Percentiles rank a stretch among this genome's conserved stretches.
These are phyloP conservation scores for Xylaria curta DNA, from an alignment of 495 filamentous ascomycete genomes.

Conservation along the genomic window DNA sequence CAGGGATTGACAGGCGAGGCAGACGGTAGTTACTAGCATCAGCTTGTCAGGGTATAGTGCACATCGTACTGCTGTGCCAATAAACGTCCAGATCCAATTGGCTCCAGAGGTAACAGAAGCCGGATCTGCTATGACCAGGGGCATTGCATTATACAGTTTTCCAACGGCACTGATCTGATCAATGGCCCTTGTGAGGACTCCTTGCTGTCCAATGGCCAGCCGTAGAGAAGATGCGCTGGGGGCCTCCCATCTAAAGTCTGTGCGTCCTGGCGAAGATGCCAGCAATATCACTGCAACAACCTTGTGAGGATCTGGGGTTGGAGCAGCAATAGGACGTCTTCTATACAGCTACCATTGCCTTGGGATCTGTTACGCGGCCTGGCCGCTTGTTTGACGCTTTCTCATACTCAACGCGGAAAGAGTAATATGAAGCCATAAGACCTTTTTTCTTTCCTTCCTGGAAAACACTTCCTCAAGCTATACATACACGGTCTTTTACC, in stretches of 20 bases:
- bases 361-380: slow-evolving; percentile 24
- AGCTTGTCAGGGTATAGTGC: slow-evolving; percentile 23
- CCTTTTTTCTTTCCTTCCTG: background rate
- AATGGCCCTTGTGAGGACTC: slow-evolving; percentile 17
- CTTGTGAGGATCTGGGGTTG: slow-evolving; percentile 29
- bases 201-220: slow-evolving; percentile 20
- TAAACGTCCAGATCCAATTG: slow-evolving; percentile 14
- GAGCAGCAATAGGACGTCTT: slow-evolving; percentile 27
- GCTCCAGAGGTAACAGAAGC: slow-evolving; percentile 15
- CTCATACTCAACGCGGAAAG: background rate
- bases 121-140: slow-evolving; percentile 42
- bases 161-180: slow-evolving; percentile 27
- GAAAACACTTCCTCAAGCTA: background rate
- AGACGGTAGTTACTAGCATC: slow-evolving; percentile 16
- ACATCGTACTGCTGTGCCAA: background rate
- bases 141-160: slow-evolving; percentile 41
- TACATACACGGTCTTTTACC: background rate
- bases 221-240: slow-evolving; percentile 1
- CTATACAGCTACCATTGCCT: slow-evolving; percentile 31
- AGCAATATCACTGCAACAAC: slow-evolving; percentile 25
- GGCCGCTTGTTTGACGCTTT: background rate
- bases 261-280: slow-evolving; percentile 19
- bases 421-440: background rate
- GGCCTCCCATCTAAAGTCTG: slow-evolving; percentile 16
- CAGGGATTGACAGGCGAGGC: slow-evolving; percentile 17